A percentile compares a stretch with the other conserved stretches of the same genome.
Conservation (phyloP, 2,329 filamentous ascomycete species). For the Scedosporium apiospermum region DNA sequence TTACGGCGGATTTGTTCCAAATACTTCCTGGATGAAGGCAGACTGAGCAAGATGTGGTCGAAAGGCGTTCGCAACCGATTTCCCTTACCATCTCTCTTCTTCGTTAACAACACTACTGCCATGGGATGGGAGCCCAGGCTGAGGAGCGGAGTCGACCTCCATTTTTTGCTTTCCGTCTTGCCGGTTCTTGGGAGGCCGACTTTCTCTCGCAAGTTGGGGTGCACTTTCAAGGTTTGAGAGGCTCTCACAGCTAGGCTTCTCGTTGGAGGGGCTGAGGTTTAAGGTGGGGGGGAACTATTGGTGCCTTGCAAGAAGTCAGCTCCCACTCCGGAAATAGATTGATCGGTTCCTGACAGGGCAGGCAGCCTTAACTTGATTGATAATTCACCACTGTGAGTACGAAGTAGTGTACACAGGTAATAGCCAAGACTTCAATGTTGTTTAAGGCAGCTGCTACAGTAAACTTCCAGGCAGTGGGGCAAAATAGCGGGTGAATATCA, state of each 20-base stretch:
- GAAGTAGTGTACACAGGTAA: no score
- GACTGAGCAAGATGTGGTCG: conserved; percentile 2
- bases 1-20: conserved; percentile 72
- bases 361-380: no score
- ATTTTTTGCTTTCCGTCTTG: neutral
- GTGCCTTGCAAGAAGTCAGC: neutral
- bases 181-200: neutral
- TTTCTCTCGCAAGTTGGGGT: neutral
- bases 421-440: no score
- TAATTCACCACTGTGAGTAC: no score
- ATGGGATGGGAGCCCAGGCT: neutral
- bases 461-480: no score
- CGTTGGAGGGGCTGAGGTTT: neutral
- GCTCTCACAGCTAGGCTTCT: neutral
- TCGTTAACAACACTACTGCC: neutral
- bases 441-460: no score
- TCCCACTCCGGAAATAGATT: neutral
- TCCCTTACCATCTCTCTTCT: conserved; percentile 6
- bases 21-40: conserved; percentile 54
- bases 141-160: neutral
- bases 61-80: neutral
- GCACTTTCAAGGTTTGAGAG: neutral
- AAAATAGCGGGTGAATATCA: no score
- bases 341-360: no score
- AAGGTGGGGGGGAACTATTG: neutral